Evolutionary conservation across 2,329 filamentous ascomycete genomes (phyloP), one percentile per base, ranked within the genome.

Genomic region (Aureobasidium sp.): DNA sequence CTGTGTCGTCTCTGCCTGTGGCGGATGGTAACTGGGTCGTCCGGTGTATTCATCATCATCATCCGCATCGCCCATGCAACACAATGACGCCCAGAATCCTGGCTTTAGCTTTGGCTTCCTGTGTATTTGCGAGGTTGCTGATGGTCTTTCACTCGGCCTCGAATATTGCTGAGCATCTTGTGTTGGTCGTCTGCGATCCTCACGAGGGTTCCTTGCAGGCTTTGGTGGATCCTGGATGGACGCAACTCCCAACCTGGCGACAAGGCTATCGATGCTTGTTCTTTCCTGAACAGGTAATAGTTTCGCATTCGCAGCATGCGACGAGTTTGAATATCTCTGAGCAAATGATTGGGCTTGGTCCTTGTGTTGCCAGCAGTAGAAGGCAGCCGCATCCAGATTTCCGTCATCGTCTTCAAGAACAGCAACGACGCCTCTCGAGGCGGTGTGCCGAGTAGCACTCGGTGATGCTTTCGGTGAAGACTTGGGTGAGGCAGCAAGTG

Each of bases 321-420:
- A 22, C n/a, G 63, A 62, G 15, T 66, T 63, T n/a, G 56, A 63
- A 42, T 67, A 65, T 1, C 63, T 62, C n/a, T 67, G 72, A 70
- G 61, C 68, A 15, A 77, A 62, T 14, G 68, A 71, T 60, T 77
- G 71, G 2, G 90, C 90, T 74, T 99, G 94, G 62, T 94, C 90
- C 72, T 90, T 92, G 77, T 99, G 94, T 73, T 97, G 91, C 88
- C 90, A 96, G 79, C 93, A 97, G 76, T 91, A 97, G 54, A 87
- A 82, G n/a, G 76, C 79, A 5, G 75, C 74, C 62, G 86, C 84
- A 37, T 76, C 79, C 12, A 64, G 60, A 64, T 85, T 81, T 52
- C 84, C 80, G 62, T 78, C 76, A 2, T 82, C 80, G 64, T 85
- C 81, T 11, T 75, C 73, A 2, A 74, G 69, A 2, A 79, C 70